Conservation (phyloP, 2,329 filamentous ascomycete genomes). For the Stagonosporopsis cucurbitacearum region DNA sequence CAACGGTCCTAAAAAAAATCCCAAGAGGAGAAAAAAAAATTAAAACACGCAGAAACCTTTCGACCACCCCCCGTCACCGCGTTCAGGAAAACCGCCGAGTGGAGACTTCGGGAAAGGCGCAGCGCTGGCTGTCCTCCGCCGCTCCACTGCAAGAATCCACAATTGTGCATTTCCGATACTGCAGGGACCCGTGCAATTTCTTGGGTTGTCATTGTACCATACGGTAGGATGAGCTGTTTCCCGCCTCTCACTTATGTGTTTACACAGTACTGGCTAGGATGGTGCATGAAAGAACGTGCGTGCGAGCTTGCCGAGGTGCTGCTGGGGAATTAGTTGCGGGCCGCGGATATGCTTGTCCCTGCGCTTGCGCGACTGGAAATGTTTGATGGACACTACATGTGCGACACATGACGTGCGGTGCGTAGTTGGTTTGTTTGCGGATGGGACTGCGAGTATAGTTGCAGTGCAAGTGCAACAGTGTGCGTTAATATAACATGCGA, state of each 20-base stretch:
- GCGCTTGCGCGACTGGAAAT: background rate
- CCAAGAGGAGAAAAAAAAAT: no score
- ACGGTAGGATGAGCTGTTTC: background rate
- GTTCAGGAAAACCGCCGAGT: background rate
- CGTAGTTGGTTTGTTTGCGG: background rate
- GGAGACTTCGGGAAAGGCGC: background rate
- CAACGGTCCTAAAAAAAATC: no score
- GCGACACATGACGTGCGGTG: background rate
- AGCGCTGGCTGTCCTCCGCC: no score
- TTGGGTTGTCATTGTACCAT: no score
- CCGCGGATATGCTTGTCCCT: no score
- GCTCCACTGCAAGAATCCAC: background rate
- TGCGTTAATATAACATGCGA: background rate
- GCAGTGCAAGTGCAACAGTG: background rate
- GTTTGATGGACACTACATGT: background rate
- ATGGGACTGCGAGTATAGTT: background rate
- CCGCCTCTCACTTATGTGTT: no score
- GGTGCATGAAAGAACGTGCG: background rate
- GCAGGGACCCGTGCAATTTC: background rate
- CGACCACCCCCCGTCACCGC: no score
- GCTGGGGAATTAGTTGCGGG: no score
- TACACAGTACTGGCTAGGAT: no score
- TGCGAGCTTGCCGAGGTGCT: background rate
- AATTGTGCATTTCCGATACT: background rate
- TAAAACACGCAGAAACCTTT: no score